Evolutionary conservation across 306 rosid genomes (phyloP), one percentile per base, ranked within the genome.

Genomic region (Phaseolus lunatus): DNA sequence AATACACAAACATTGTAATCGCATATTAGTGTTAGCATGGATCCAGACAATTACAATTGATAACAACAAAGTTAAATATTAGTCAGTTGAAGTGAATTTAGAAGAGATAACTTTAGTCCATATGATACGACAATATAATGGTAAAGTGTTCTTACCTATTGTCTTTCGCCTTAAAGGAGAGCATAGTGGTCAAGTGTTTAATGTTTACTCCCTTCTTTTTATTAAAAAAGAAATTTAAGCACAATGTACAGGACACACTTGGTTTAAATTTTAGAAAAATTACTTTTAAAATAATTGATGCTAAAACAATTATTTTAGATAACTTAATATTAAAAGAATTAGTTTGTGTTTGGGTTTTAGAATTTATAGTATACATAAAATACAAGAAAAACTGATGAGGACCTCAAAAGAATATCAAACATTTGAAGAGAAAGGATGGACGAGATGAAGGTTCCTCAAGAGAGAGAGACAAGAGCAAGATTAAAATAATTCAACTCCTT

Each of bases 1-100:
- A 48, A 26, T 41, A n/a, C 27, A 57, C 44, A 67, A 61, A 63
- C 41, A 26, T 19, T 18, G 59, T 14, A 58, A 44, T 45, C 47
- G 49, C 64, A 63, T 48, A 58, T 71, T 39, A 54, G 43, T 19
- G 65, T 6, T 57, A 44, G 79, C 19, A 72, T 66, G 52, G 68
- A 45, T 54, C 57, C 61, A 29, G 54, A 75, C 5, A 67, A 67
- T 44, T 23, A 73, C 47, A 3, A 74, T 44, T 14, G 18, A 15
- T 43, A 65, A 15, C 20, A 65, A 10, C 20, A 18, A 35, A 48
- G 37, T n/a, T 24, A 15, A 47, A 33, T 5, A 45, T 78, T 39
- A 39, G 49, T 27, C 7, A 12, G 27, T 65, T 75, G 44, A 26
- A 41, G 44, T 80, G 52, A 65, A 64, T 44, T 63, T 41, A 26